Evolutionary conservation across 2,329 filamentous ascomycete species (phyloP), one percentile per base, ranked within the genome.

Genomic region (Colletotrichum gloeosporioides): DNA sequence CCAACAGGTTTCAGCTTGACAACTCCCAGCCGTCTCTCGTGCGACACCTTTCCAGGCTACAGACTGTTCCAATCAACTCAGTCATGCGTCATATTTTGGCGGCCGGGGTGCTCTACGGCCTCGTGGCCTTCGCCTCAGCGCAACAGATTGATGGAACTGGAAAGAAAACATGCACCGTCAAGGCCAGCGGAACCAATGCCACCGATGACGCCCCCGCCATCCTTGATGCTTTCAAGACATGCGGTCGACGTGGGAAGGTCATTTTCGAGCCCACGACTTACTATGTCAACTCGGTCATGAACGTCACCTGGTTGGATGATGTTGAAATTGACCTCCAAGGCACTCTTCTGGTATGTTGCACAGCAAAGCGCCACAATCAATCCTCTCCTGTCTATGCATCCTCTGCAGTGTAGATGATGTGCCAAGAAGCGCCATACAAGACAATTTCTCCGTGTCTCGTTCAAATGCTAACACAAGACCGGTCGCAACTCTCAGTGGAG

Each of bases 141-240:
- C 25, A 39, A 13, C 31, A 64, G 27, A 31, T 22, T 16, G 66
- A 59, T 22, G 31, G 36, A 8, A 5, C 6, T 6, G 18, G 25
- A 4, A 62, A 32, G n/a, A 73, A 81, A 63, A 71, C 83, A 13
- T 81, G 82, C 78, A 73, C 83, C 66, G 63, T 85, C 57, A 12
- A 79, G 32, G 82, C 82, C 3, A 22, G 78, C 34, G 31, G 49
- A n/a, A 74, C 25, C 16, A 55, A 80, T 18, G 80, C 79, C 2
- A 79, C 77, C 18, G 83, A 85, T 64, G 82, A 84, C 61, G 82
- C 81, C 4, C 80, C 79, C 1, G 78, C 78, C 18, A 84, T 85
- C 31, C 77, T 81, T 44, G 65, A 82, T 8, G 82, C 83, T 2
- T 82, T 85, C 69, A 82, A 81, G 49, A 49, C 77, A 4, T 85